A percentile compares a stretch with the other conserved stretches of the same genome.
Conservation (phyloP, 1,284 basidiomycete genomes). For the Irpex sp. region DNA sequence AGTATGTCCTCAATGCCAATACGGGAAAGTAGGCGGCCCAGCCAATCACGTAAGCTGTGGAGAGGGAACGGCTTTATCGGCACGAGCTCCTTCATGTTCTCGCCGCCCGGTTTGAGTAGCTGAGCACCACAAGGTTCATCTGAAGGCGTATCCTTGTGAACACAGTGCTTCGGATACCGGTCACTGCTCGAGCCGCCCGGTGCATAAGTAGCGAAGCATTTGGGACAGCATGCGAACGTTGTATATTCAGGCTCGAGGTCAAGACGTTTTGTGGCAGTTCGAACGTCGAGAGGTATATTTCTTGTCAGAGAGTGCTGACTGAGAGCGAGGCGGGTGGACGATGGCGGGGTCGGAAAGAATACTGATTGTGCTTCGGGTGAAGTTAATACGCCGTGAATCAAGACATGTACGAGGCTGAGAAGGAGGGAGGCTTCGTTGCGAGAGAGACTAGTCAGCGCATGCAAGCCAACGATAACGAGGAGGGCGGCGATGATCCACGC, state of each 20-base stretch:
- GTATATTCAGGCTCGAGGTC: background rate
- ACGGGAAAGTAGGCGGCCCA: background rate
- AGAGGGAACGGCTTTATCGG: background rate
- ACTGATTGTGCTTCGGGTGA: background rate
- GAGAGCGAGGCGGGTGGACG: background rate
- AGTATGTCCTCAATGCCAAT: background rate
- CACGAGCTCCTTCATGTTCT: background rate
- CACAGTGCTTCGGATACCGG: background rate
- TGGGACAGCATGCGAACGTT: background rate
- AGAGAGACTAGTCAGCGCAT: background rate
- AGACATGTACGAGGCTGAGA: background rate
- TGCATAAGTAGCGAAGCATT: background rate
- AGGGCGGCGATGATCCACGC: background rate
- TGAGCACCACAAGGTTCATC: background rate
- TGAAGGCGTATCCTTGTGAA: background rate
- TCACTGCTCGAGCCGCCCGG: background rate
- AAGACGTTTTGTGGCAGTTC: background rate
- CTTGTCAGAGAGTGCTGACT: background rate
- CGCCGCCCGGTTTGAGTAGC: background rate
- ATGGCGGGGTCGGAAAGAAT: background rate
- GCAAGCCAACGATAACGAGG: background rate
- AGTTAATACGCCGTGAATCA: background rate
- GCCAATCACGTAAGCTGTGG: background rate
- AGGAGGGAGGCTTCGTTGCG: background rate
- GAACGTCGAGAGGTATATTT: background rate